These are phyloP conservation scores for Saccharum officinarum DNA, from an alignment of 176 grass and related monocot genomes.

Conservation along the genomic window DNA sequence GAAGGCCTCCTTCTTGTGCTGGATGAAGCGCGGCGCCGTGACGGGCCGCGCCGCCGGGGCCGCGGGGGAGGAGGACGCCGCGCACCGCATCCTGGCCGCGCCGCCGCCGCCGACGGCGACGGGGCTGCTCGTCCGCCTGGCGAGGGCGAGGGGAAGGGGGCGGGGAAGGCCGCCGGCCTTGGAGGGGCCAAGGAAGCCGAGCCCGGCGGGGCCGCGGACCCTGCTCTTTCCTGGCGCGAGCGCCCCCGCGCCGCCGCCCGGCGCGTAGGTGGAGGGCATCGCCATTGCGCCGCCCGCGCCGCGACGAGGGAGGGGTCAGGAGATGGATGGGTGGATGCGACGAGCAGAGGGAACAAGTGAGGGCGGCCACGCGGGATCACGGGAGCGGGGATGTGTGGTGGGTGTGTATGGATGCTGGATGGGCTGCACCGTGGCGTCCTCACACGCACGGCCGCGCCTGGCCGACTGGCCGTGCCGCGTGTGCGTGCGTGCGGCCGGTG, in stretches of 20 bases:
- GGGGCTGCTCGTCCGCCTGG: neutral
- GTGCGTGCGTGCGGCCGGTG: neutral
- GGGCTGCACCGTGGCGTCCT: conserved; percentile 10
- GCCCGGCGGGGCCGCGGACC: conserved; percentile 21
- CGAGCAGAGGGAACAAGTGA: neutral
- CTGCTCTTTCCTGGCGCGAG: conserved; percentile 28
- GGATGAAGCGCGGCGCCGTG: conserved; percentile 80
- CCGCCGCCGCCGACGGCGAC: neutral
- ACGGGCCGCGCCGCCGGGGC: conserved; percentile 28
- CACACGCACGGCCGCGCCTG: neutral
- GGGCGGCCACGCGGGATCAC: conserved; percentile 13
- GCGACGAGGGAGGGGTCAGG: neutral
- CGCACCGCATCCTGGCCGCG: neutral
- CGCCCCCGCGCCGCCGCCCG: conserved; percentile 27
- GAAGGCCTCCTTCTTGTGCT: conserved; percentile 99
- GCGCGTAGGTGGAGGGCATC: conserved; percentile 38
- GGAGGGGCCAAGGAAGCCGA: conserved; percentile 41
- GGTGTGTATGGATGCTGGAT: conserved; percentile 28
- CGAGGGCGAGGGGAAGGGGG: neutral
- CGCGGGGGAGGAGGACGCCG: conserved; percentile 39
- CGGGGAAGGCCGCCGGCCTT: conserved; percentile 16
- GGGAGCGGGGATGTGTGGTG: neutral
- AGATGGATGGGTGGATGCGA: neutral
- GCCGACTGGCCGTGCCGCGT: neutral
- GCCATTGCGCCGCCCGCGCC: conserved; percentile 37